Base-by-base conservation (phyloP, 2,329 filamentous ascomycete genomes). In the Anthostomella pinea region DNA sequence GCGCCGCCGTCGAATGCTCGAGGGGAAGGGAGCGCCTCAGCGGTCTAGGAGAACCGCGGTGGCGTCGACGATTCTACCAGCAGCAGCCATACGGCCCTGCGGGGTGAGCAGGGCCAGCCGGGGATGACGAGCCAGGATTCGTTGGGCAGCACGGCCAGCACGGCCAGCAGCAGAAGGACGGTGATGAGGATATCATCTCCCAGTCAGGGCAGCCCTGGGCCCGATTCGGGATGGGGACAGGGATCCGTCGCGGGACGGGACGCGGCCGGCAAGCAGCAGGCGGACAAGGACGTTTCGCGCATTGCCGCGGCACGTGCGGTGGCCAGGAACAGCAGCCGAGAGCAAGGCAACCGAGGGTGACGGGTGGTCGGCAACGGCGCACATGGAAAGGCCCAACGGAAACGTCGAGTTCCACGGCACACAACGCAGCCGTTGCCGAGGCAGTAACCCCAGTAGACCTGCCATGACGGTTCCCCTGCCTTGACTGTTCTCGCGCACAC, bases 221-320 rank as follows among this genome's bases (percentile, higher is more conserved):
- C 23, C n/a, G n/a, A 17, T 27, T 14, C 39, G 23, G n/a, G n/a
- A n/a, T 15, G 16, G 14, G 9, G 6, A 6, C 14, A 19, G 8
- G 17, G 22, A 6, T 23, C 33, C 7, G 10, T n/a, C n/a, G 8
- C 28, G 10, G 29, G 19, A 10, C 28, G 31, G 14, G 35, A 36
- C 19, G 20, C 6, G n/a, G 9, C 32, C 11, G 23, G 30, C 26
- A 41, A 21, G 15, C 22, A 33, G 11, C 27, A 25, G 9, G 17
- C 17, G 3, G 31, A 33, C 20, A 33, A 14, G 13, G 27, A 39
- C 15, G 41, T n/a, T n/a, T n/a, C 41, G 11, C 32, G 32, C 11
- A 39, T 46, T 7, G 44, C 44, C 3, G 35, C 41, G 24, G 33
- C 26, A 33, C 21, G 40, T 22, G 41, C 44, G 7, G 7, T 46